Percentiles rank a stretch among this genome's conserved stretches.
Conservation (phyloP, 2,329 filamentous ascomycete species). For the Penicillium sp. region DNA sequence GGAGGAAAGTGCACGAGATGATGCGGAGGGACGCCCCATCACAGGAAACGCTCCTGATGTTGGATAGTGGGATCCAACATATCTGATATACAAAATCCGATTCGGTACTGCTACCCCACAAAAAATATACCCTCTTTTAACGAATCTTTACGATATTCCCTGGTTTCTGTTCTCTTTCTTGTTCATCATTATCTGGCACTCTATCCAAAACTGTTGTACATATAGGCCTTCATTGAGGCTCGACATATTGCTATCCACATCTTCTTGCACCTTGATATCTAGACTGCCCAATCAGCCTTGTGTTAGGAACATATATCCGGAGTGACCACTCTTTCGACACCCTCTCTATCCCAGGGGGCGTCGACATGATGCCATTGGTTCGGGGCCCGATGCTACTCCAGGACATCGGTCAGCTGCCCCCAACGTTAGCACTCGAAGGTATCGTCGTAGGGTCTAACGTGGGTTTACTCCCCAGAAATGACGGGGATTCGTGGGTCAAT, state of each 20-base stretch:
- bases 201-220: not conserved
- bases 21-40: conserved; percentile 2
- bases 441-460: no score
- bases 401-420: no score
- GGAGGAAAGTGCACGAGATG: conserved; percentile 2
- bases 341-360: no score
- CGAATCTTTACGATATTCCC: not conserved
- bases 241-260: not conserved
- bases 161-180: not conserved
- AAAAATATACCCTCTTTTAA: conserved; percentile 1
- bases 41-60: not conserved
- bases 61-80: conserved; percentile 3
- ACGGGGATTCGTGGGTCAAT: no score
- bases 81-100: not conserved
- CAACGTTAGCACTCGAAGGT: no score
- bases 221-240: not conserved
- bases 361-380: no score
- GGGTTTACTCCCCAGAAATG: no score
- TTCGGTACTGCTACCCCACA: not conserved
- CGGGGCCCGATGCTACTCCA: no score
- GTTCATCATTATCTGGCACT: not conserved
- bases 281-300: no score
- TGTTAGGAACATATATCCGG: no score
- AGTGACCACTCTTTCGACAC: no score
- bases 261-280: not conserved